Percentiles rank a stretch among this genome's conserved stretches.
phyloP scores from a whole-genome alignment of 225 moss, liverwort and hornwort genomes.

The Polytrichum commune region DNA sequence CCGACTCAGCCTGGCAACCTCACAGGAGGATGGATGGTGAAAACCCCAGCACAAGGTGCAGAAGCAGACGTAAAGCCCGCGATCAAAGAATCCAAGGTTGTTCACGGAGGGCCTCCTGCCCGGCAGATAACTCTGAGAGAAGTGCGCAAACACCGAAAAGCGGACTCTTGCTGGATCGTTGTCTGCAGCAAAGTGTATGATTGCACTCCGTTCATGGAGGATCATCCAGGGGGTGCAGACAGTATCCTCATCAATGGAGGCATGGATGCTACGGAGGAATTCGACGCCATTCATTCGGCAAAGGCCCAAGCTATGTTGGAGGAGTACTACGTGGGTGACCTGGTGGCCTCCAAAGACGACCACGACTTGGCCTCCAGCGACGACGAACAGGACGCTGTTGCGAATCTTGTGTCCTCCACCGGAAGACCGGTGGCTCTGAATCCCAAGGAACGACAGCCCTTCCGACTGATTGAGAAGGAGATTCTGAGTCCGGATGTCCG shows the following conservation, averaged over 20 bases:
- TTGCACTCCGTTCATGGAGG: conserved; percentile 75
- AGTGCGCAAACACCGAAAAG: conserved; percentile 55
- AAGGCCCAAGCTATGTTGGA: conserved; percentile 88
- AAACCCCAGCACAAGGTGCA: conserved; percentile 12
- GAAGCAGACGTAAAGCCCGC: conserved; percentile 7
- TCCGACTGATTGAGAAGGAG: conserved; percentile 55
- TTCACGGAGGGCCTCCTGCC: background rate
- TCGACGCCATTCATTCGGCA: conserved; percentile 90
- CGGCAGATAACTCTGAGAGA: conserved; percentile 64
- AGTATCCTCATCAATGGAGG: conserved; percentile 91
- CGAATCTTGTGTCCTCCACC: conserved; percentile 4
- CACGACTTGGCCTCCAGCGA: conserved; percentile 14
- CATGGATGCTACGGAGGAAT: conserved; percentile 85
- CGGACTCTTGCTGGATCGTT: conserved; percentile 84
- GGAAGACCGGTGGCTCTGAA: conserved; percentile 57
- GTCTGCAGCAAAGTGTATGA: conserved; percentile 84
- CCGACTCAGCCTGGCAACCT: conserved; percentile 75
- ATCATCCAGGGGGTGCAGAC: conserved; percentile 88
- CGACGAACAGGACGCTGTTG: conserved; percentile 1
- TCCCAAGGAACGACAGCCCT: conserved; percentile 65
- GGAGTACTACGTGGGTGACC: conserved; percentile 74
- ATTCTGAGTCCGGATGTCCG: conserved; percentile 65
- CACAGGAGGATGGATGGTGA: conserved; percentile 88
- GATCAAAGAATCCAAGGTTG: conserved; percentile 2
- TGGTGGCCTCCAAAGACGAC: conserved; percentile 38